These are phyloP conservation scores for Diophrys sp. DNA, from an alignment of 73 alveolate species.

Conservation along the genomic window DNA sequence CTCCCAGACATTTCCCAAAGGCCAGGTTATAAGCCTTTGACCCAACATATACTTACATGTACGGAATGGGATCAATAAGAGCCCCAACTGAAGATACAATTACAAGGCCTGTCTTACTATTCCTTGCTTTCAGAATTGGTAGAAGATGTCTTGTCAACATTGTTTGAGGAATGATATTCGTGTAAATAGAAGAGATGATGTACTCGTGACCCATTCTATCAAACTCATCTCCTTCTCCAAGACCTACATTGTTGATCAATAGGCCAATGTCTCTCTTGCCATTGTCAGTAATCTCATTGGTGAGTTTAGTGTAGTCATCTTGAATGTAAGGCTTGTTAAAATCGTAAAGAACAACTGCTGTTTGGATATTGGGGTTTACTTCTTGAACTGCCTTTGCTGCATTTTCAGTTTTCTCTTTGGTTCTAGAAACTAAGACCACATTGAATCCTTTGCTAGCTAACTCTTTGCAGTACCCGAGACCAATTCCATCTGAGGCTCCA, in stretches of 20 bases:
- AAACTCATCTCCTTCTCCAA: not conserved
- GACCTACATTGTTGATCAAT: conserved; percentile 78
- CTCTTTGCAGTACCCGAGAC: conserved; percentile 49
- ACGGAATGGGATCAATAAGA: not conserved
- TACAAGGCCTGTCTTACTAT: not conserved
- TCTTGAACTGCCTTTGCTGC: conserved; percentile 13
- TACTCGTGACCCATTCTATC: not conserved
- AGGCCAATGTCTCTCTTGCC: conserved; percentile 74
- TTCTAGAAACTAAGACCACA: conserved; percentile 35
- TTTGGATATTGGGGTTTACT: not conserved
- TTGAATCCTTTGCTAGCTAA: conserved; percentile 58
- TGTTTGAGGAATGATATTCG: not conserved
- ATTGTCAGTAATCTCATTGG: not conserved
- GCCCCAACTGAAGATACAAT: not conserved
- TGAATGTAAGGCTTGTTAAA: not conserved
- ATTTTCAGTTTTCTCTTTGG: conserved; percentile 12
- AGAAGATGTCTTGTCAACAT: not conserved
- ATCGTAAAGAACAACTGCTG: not conserved
- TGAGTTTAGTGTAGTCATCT: not conserved
- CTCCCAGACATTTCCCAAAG: not conserved
- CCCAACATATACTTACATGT: not conserved
- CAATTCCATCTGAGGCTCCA: conserved; percentile 66
- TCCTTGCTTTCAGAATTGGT: not conserved
- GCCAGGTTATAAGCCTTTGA: not conserved
- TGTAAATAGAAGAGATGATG: not conserved